Conservation (phyloP, 106 monocot genomes). For the Iris macrosiphon region DNA sequence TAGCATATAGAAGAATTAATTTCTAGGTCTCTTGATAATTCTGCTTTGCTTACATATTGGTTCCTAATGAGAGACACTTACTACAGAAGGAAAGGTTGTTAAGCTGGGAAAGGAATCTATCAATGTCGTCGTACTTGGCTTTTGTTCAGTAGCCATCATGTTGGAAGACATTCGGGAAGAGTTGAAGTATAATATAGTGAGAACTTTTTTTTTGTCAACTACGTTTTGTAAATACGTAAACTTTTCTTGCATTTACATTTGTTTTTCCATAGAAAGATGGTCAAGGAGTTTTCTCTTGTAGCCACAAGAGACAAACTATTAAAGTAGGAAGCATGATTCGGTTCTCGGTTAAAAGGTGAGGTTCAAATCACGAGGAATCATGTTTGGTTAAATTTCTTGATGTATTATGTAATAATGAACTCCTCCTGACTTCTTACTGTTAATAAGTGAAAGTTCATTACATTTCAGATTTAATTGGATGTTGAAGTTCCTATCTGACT, state of each 20-base stretch:
- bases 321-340: conserved; percentile 54
- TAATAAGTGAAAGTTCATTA: neutral
- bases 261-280: conserved; percentile 33
- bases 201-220: conserved; percentile 8
- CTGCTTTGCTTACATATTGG: neutral
- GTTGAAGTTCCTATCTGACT: too few relatives aligned
- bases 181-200: conserved; percentile 58
- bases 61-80: conserved; percentile 1
- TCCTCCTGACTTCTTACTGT: neutral
- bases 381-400: neutral
- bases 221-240: neutral
- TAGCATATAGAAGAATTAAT: too few relatives aligned
- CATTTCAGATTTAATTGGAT: neutral
- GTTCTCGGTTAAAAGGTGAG: conserved; percentile 64
- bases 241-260: neutral
- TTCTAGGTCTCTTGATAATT: too few relatives aligned
- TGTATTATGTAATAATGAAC: neutral
- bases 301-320: conserved; percentile 50
- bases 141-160: conserved; percentile 65
- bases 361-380: neutral
- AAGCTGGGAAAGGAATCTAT: conserved; percentile 69
- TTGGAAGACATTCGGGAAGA: conserved; percentile 61
- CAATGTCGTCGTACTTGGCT: conserved; percentile 60
- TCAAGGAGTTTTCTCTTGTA: conserved; percentile 23
- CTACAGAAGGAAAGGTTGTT: conserved; percentile 76